Evolutionary conservation across 495 filamentous ascomycete species (phyloP), one percentile per base, ranked within the genome.

Genomic region (Hypoxylon cercidicola): DNA sequence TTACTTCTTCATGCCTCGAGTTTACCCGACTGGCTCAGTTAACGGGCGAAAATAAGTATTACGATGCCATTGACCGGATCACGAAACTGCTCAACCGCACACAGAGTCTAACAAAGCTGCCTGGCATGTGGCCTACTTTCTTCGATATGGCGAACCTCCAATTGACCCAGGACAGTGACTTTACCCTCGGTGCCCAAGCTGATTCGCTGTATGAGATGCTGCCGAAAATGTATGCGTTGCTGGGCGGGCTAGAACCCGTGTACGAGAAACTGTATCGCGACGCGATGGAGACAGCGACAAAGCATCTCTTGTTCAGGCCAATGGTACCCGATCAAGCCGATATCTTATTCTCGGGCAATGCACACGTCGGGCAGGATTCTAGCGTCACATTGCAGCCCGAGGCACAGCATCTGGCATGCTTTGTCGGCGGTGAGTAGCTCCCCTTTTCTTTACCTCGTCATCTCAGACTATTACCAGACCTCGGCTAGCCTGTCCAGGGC

Each of bases 121-220:
- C 93, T 1, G 93, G 93, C 1, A 75, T 81, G 73, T 81, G 78
- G 78, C 77, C 78, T 0, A 65, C 74, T 18, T 66, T 75, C 7
- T 76, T 78, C 51, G 55, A 77, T 43, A 74, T 82, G 53, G 62
- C 59, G 21, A 59, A 59, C 4, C 28, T 58, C 48, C 45, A 68
- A 10, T 73, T 78, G 19, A 43, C 57, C 30, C 35, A 45, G 4
- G 76, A 80, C 50, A 63, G 39, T 25, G 70, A 76, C 71, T 96
- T 87, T 69, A 89, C 88, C 0, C 73, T 96, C 25, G 91, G 90
- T 45, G 90, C 86, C 41, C 82, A 88, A 79, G 85, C 90, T 15
- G 93, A 96, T 75, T 93, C 89, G 4, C 82, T 88, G 16, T 96
- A 93, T 70, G 93, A 97, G 72, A 94, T 96, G 71, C 75, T 97